Conservation (phyloP, 1,284 basidiomycete genomes). For the Exsudoporus floridanus region DNA sequence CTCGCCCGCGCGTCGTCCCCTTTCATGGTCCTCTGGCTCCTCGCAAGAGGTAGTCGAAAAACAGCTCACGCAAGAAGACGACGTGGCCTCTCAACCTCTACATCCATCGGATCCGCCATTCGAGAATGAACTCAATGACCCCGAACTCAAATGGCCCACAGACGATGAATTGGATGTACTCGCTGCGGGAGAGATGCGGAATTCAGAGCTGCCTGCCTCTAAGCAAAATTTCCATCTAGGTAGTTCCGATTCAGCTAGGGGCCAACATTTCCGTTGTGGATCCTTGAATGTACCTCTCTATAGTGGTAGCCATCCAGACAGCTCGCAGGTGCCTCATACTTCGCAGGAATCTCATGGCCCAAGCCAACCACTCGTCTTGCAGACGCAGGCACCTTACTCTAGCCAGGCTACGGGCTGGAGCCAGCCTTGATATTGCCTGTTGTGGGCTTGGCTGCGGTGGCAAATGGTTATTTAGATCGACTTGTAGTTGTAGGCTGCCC, state of each 20-base stretch:
- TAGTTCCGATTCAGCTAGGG: slow-evolving; percentile 10
- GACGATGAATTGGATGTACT: slow-evolving; percentile 19
- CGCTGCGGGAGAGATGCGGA: background rate
- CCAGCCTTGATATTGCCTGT: slow-evolving; percentile 14
- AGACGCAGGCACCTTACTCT: slow-evolving; percentile 53
- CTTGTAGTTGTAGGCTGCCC: slow-evolving; percentile 2
- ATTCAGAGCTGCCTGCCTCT: background rate
- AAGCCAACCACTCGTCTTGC: slow-evolving; percentile 34
- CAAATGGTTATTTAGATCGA: background rate
- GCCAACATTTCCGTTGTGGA: slow-evolving; percentile 20
- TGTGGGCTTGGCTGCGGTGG: background rate
- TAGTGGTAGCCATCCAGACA: background rate
- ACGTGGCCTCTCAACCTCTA: slow-evolving; percentile 1
- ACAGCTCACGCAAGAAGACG: slow-evolving; percentile 33
- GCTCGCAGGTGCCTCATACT: background rate
- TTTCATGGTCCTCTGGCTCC: slow-evolving; percentile 25
- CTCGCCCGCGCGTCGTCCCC: slow-evolving; percentile 10
- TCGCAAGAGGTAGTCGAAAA: slow-evolving; percentile 35
- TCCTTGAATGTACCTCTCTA: slow-evolving; percentile 23
- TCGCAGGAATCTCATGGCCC: slow-evolving; percentile 22
- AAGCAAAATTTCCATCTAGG: background rate
- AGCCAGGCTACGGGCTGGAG: slow-evolving; percentile 39
- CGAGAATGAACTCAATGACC: slow-evolving; percentile 12
- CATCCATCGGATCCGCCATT: background rate
- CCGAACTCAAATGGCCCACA: slow-evolving; percentile 32